Conservation (phyloP, 2,329 filamentous ascomycete species). For the Xylariaceae sp. region DNA sequence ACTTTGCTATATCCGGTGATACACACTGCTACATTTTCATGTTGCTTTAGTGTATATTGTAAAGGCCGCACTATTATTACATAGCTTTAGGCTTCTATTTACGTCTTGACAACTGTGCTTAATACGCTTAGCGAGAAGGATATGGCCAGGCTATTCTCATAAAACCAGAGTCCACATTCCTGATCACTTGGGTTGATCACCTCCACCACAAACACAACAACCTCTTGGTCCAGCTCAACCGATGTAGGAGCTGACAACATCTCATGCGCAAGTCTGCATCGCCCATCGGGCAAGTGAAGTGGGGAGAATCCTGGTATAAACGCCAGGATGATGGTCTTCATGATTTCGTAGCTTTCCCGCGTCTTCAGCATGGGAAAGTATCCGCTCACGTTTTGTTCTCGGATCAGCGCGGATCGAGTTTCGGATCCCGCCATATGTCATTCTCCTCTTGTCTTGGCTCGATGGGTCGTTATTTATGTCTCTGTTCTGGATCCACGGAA, state of each 20-base stretch:
- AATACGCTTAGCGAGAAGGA: background rate
- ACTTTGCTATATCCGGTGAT: slow-evolving; percentile 7
- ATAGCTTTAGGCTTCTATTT: background rate
- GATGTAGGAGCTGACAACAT: too few species aligned
- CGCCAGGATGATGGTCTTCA: too few species aligned
- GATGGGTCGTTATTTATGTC: background rate
- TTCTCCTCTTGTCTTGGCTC: background rate
- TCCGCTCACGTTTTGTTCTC: background rate
- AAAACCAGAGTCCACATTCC: background rate
- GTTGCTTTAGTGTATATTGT: too few species aligned
- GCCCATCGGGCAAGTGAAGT: background rate
- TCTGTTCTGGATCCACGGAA: background rate
- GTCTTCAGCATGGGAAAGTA: background rate
- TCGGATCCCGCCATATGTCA: background rate
- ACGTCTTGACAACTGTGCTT: background rate
- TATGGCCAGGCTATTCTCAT: background rate
- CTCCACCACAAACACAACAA: too few species aligned
- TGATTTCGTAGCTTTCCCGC: background rate
- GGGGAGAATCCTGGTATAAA: too few species aligned
- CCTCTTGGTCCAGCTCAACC: too few species aligned
- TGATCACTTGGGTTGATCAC: background rate
- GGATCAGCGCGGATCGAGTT: background rate
- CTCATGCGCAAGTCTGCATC: background rate
- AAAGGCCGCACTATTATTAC: background rate
- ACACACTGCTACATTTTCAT: slow-evolving; percentile 3